These are phyloP conservation scores for Candida insectalens DNA, from an alignment of 805 yeast species.

Conservation along the genomic window DNA sequence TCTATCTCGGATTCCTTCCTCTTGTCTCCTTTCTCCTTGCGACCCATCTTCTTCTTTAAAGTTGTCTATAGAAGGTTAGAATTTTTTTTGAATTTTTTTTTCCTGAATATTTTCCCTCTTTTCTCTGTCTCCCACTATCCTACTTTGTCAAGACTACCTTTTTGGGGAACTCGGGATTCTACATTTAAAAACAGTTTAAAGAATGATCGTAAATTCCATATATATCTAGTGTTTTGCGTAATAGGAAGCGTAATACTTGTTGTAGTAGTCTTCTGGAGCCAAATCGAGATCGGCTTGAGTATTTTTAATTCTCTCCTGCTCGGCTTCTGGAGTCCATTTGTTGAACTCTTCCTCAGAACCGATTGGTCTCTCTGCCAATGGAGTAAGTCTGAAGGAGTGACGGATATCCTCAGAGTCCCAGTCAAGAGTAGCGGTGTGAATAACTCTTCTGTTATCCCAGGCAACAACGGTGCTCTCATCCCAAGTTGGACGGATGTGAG, in stretches of 20 bases:
- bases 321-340: slow-evolving; percentile 23
- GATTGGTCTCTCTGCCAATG: slow-evolving; percentile 62
- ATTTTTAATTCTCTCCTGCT: slow-evolving; percentile 9
- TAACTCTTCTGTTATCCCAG: slow-evolving; percentile 71
- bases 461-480: slow-evolving; percentile 60
- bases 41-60: neutral
- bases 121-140: too few relatives aligned
- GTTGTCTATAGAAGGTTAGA: neutral
- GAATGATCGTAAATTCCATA: too few relatives aligned
- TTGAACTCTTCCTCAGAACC: slow-evolving; percentile 22
- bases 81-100: neutral
- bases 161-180: too few relatives aligned
- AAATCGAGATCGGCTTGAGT: slow-evolving; percentile 11
- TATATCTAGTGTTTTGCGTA: too few relatives aligned
- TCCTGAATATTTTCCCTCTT: neutral
- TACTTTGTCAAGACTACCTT: too few relatives aligned
- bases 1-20: neutral
- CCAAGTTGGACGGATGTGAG: slow-evolving; percentile 65
- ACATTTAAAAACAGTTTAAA: too few relatives aligned
- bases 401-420: slow-evolving; percentile 60
- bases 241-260: slow-evolving; percentile 3
- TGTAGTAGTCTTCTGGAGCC: slow-evolving; percentile 14
- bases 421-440: slow-evolving; percentile 63
- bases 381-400: slow-evolving; percentile 68
- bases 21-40: too few relatives aligned